These are phyloP conservation scores for Carex pumila DNA, from an alignment of 176 grass and related monocot genomes.

Conservation along the genomic window DNA sequence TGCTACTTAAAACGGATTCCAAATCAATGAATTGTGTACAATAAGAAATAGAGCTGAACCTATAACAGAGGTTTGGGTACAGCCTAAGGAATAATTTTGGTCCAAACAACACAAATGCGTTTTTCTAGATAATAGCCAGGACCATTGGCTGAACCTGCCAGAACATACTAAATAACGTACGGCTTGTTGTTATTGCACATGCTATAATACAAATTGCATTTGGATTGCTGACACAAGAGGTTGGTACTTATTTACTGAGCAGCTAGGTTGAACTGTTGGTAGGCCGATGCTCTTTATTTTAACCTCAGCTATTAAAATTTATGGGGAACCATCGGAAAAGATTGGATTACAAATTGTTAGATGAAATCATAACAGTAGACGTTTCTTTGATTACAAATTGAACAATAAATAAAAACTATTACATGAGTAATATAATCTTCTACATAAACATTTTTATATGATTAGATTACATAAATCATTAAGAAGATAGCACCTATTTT, in stretches of 20 bases:
- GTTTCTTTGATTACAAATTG: neutral
- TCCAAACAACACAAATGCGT: neutral
- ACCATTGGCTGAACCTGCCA: neutral
- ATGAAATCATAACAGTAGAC: neutral
- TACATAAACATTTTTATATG: neutral
- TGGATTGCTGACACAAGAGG: neutral
- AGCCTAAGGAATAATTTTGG: neutral
- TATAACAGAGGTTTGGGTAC: constrained; percentile 2
- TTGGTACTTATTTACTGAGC: neutral
- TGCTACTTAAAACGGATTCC: neutral
- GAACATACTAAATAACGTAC: neutral
- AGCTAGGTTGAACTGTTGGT: neutral
- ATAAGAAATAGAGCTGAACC: neutral
- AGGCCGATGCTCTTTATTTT: neutral
- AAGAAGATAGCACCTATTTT: neutral
- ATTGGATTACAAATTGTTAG: neutral
- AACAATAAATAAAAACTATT: neutral
- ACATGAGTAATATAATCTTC: neutral
- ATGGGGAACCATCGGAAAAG: neutral
- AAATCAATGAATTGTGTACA: neutral
- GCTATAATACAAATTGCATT: neutral
- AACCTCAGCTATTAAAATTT: neutral
- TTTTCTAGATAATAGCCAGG: neutral
- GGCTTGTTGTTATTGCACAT: neutral
- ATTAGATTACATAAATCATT: neutral